These are phyloP conservation scores for Cladorrhinum sp. DNA, from an alignment of 2,329 filamentous ascomycete genomes.

Conservation along the genomic window DNA sequence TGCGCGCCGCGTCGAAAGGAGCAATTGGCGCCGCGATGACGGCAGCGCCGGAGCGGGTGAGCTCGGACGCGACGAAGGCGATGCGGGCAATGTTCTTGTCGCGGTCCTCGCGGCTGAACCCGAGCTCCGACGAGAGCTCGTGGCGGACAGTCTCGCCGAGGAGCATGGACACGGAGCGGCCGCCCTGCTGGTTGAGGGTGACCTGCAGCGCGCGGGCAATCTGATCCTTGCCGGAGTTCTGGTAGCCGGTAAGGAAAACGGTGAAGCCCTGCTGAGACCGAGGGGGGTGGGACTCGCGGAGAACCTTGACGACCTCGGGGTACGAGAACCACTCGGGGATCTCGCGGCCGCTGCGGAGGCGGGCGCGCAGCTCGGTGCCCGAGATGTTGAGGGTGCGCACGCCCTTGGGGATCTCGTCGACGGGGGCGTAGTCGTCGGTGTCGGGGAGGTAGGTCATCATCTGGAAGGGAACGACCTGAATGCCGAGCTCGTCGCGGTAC, in stretches of 20 bases:
- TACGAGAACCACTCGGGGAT: conserved; percentile 99
- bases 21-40: conserved; percentile 97
- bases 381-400: conserved; percentile 85
- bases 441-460: conserved; percentile 99
- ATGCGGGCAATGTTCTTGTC: conserved; percentile 95
- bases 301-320: conserved; percentile 94
- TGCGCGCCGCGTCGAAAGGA: conserved; percentile 76
- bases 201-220: conserved; percentile 94
- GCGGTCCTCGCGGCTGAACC: conserved; percentile 90
- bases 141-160: conserved; percentile 92
- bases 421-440: conserved; percentile 90
- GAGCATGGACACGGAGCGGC: conserved; percentile 88
- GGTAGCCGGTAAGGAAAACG: conserved; percentile 94
- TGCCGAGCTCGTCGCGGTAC: conserved; percentile 93
- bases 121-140: conserved; percentile 91
- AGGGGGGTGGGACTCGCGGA: conserved; percentile 93
- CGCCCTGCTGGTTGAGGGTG: conserved; percentile 96
- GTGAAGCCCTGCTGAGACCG: conserved; percentile 94
- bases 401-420: conserved; percentile 82
- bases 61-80: conserved; percentile 90
- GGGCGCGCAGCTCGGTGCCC: conserved; percentile 84
- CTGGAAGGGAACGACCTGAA: conserved; percentile 98
- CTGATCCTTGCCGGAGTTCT: conserved; percentile 95
- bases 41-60: conserved; percentile 87
- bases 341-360: conserved; percentile 85